These are phyloP conservation scores for Rhazya stricta DNA, from an alignment of 257 asterid species.

Conservation along the genomic window DNA sequence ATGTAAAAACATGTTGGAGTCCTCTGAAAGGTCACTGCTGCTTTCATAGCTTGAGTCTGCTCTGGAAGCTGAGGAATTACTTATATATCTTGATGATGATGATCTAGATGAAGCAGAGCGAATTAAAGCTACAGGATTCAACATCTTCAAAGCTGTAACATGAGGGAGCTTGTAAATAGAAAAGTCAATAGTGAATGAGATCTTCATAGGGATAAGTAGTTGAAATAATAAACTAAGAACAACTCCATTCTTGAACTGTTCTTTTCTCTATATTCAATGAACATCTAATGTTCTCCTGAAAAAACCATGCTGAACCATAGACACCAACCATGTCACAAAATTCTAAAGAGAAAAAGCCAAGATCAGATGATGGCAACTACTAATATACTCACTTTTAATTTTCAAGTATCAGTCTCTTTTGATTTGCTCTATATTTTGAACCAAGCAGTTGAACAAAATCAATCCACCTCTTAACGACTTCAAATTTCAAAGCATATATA, in stretches of 20 bases:
- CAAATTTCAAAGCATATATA: neutral
- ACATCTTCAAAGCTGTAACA: constrained; percentile 70
- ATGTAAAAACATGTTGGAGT: constrained; percentile 44
- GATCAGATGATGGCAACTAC: neutral
- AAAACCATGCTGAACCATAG: neutral
- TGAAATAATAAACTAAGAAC: neutral
- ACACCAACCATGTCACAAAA: neutral
- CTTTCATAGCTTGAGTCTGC: constrained; percentile 54
- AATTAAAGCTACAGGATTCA: constrained; percentile 82
- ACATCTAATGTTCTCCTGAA: neutral
- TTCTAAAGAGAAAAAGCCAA: neutral
- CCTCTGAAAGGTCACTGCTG: constrained; percentile 65
- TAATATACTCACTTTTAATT: neutral
- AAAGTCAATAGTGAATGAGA: neutral
- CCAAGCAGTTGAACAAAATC: neutral
- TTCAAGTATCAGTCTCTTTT: neutral
- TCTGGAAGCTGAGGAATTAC: constrained; percentile 52
- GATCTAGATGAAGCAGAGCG: constrained; percentile 82
- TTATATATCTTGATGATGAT: constrained; percentile 63
- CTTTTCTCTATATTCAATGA: neutral
- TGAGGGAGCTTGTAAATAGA: neutral
- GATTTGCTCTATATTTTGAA: neutral
- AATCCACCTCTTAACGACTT: neutral
- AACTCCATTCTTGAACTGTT: neutral
- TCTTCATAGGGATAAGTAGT: neutral